Conservation (phyloP, 257 asterid species). For the Paulownia fortunei region DNA sequence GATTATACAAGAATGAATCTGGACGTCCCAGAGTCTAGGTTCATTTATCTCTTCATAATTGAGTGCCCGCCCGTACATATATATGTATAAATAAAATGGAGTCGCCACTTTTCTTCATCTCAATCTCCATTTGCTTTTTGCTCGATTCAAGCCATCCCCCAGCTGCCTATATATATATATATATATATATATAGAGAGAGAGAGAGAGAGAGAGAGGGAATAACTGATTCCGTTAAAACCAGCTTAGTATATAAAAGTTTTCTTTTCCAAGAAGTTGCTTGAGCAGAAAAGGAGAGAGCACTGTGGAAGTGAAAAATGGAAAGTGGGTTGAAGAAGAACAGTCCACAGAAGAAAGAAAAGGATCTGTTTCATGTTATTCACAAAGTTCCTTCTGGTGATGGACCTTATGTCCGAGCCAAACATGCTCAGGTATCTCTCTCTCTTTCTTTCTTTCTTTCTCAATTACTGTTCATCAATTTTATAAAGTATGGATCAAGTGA, state of each 20-base stretch:
- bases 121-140: background rate
- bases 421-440: conserved; percentile 64
- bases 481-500: background rate
- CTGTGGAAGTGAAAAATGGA: conserved; percentile 4
- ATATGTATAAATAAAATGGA: background rate
- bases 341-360: conserved; percentile 31
- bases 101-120: conserved; percentile 9
- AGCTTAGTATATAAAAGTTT: background rate
- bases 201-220: background rate
- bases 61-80: background rate
- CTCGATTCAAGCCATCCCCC: background rate
- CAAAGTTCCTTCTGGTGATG: conserved; percentile 91
- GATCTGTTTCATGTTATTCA: conserved; percentile 56
- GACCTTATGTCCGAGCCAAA: conserved; percentile 87
- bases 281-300: background rate
- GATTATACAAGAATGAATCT: conserved; percentile 13
- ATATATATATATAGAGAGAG: background rate
- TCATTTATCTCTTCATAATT: conserved; percentile 20
- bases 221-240: background rate
- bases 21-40: conserved; percentile 32
- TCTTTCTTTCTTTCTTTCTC: background rate
- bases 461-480: background rate
- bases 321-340: background rate
- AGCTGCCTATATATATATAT: background rate
- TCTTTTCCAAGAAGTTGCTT: background rate